Percentiles rank a stretch among this genome's conserved stretches.
Conservation (phyloP, 2,329 filamentous ascomycete genomes). For the Epichloe elymi region DNA sequence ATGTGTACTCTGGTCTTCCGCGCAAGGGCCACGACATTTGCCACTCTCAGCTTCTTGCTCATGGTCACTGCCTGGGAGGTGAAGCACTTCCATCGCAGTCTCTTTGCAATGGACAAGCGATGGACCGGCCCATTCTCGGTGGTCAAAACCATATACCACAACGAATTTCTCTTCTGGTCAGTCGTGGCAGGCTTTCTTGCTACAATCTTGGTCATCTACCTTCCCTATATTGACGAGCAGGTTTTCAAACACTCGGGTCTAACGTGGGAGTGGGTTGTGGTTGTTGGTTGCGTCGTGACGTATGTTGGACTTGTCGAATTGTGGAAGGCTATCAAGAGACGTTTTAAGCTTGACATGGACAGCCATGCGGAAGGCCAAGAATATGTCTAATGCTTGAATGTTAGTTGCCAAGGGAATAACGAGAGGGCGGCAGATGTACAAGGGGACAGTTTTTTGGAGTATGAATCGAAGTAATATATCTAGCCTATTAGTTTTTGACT, state of each 20-base stretch:
- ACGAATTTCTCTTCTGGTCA: conserved; percentile 54
- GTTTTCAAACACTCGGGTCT: conserved; percentile 61
- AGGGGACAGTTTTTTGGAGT: conserved; percentile 20
- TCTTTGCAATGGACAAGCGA: conserved; percentile 52
- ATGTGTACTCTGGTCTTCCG: conserved; percentile 46
- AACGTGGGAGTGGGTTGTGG: conserved; percentile 60
- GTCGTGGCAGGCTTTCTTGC: conserved; percentile 46
- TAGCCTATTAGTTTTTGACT: conserved; percentile 13
- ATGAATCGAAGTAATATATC: conserved; percentile 13
- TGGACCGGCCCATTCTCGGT: conserved; percentile 36
- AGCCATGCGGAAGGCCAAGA: conserved; percentile 4
- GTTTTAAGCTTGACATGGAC: conserved; percentile 23
- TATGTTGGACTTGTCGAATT: conserved; percentile 52
- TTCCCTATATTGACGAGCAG: conserved; percentile 49
- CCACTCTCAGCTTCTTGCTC: conserved; percentile 53
- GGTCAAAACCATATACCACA: conserved; percentile 51
- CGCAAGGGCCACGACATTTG: conserved; percentile 56
- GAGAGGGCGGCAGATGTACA: neutral
- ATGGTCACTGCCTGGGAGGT: conserved; percentile 62
- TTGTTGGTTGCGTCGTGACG: conserved; percentile 41
- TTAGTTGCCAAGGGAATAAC: neutral
- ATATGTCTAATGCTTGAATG: conserved; percentile 1
- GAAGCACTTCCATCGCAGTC: conserved; percentile 54
- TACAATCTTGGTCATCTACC: conserved; percentile 52
- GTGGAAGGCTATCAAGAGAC: conserved; percentile 58